Percentiles rank a stretch among this genome's conserved stretches.
phyloP scores from a whole-genome alignment of 148 eudicot genomes.

The Camellia sinensis region DNA sequence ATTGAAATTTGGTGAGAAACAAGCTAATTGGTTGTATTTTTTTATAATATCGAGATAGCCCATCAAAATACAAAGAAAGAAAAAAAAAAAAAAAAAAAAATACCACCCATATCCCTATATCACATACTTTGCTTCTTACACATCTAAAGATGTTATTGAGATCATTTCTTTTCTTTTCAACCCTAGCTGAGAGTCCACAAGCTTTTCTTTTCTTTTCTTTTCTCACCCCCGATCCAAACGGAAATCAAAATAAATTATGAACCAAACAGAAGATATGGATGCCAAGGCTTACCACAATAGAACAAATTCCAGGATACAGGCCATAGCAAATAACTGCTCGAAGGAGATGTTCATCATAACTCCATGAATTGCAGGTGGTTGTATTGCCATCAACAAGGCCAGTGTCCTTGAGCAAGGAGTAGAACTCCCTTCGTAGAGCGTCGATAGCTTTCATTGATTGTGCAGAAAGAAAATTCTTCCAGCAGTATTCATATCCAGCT shows the following conservation, averaged over 20 bases:
- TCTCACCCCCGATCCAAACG: too few species aligned
- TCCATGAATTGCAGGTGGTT: conserved; percentile 46
- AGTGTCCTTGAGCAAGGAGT: conserved; percentile 69
- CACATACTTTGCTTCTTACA: too few species aligned
- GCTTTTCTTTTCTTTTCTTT: too few species aligned
- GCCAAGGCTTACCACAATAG: conserved; percentile 74
- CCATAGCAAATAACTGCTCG: conserved; percentile 92
- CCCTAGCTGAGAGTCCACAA: too few species aligned
- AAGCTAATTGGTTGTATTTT: too few species aligned
- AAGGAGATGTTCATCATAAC: conserved; percentile 69
- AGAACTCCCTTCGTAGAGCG: conserved; percentile 80
- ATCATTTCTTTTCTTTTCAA: too few species aligned
- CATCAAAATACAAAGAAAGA: too few species aligned
- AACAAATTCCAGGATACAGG: conserved; percentile 93
- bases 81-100: too few species aligned
- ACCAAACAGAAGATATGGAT: not conserved
- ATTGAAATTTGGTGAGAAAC: too few species aligned
- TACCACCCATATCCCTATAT: too few species aligned
- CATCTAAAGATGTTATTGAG: too few species aligned
- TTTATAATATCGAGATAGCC: too few species aligned
- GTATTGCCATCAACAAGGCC: conserved; percentile 72
- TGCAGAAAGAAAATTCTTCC: conserved; percentile 86
- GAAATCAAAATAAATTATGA: not conserved
- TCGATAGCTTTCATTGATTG: conserved; percentile 98
- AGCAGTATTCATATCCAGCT: conserved; percentile 83